Percentiles rank a stretch among this genome's conserved stretches.
Evolutionary conservation across 441 rosid species (phyloP).

Genomic region (Populus hybrid): DNA sequence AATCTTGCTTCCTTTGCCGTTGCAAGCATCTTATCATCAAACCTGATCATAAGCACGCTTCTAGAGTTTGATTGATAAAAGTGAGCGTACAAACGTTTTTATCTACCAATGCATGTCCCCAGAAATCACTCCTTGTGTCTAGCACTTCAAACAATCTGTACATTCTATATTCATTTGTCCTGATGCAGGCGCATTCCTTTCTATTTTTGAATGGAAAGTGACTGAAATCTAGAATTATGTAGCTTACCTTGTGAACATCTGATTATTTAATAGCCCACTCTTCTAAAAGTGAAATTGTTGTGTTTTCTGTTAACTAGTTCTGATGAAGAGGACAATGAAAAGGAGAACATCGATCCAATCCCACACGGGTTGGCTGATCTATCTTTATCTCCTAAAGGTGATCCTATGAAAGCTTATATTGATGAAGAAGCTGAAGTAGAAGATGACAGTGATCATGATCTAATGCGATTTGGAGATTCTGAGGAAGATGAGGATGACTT

Average conservation of each 20-base stretch:
- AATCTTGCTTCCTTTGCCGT: neutral
- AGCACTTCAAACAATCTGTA: too few relatives aligned
- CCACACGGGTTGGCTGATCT: constrained; percentile 28
- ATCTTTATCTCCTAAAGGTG: constrained; percentile 50
- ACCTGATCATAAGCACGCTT: neutral
- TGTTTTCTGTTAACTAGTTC: constrained; percentile 36
- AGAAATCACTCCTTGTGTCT: neutral
- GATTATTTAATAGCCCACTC: neutral
- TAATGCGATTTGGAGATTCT: constrained; percentile 54
- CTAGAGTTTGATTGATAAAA: neutral
- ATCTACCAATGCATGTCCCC: neutral
- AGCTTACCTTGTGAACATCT: neutral
- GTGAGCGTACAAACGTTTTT: neutral
- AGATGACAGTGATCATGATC: constrained; percentile 92
- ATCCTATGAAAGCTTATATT: constrained; percentile 77
- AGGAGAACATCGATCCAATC: constrained; percentile 47
- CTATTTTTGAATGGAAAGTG: neutral
- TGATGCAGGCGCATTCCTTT: neutral
- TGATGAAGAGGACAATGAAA: constrained; percentile 61
- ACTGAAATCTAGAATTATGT: neutral
- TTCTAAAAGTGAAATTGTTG: constrained; percentile 2
- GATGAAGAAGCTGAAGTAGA: constrained; percentile 97
- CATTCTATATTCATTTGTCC: neutral
- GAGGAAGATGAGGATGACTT: constrained; percentile 74
- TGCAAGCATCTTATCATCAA: neutral